Conservation (phyloP, 495 filamentous ascomycete species). For the Antarctomyces pellizariae region DNA sequence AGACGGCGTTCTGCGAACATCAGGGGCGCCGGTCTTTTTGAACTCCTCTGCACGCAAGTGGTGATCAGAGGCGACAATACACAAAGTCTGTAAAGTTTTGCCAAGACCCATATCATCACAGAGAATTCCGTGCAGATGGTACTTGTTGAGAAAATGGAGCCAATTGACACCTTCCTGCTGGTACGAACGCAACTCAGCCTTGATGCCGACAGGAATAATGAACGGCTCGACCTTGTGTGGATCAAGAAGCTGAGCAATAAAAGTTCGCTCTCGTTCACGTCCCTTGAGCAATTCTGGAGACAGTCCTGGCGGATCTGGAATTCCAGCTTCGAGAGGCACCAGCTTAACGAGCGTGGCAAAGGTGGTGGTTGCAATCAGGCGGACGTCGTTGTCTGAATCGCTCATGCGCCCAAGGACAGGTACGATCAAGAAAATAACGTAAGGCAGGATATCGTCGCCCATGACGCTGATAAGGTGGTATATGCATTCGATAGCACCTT, state of each 20-base stretch:
- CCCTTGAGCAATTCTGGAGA: slow-evolving; percentile 72
- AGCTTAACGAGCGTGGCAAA: slow-evolving; percentile 94
- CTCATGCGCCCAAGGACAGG: slow-evolving; percentile 97
- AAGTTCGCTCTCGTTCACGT: slow-evolving; percentile 78
- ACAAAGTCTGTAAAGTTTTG: slow-evolving; percentile 91
- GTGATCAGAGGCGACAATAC: slow-evolving; percentile 94
- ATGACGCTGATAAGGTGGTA: slow-evolving; percentile 96
- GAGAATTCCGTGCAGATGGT: slow-evolving; percentile 91
- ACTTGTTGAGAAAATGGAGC: slow-evolving; percentile 94
- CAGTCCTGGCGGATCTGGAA: slow-evolving; percentile 85
- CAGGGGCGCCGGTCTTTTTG: slow-evolving; percentile 47
- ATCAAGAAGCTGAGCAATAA: slow-evolving; percentile 91
- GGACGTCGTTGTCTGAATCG: slow-evolving; percentile 86
- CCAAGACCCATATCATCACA: slow-evolving; percentile 99
- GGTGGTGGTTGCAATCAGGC: slow-evolving; percentile 84
- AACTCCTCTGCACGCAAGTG: slow-evolving; percentile 82
- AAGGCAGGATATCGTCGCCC: slow-evolving; percentile 87
- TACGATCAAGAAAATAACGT: slow-evolving; percentile 98
- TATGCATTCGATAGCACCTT: slow-evolving; percentile 82
- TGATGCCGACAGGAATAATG: slow-evolving; percentile 83
- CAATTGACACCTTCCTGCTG: slow-evolving; percentile 98
- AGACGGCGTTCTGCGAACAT: slow-evolving; percentile 62
- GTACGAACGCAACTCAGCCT: slow-evolving; percentile 83
- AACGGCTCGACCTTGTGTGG: slow-evolving; percentile 89
- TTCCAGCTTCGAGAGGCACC: slow-evolving; percentile 95